A percentile compares a stretch with the other conserved stretches of the same genome.
Evolutionary conservation across 2,329 filamentous ascomycete species (phyloP).

Genomic region (Phialophora expanda): DNA sequence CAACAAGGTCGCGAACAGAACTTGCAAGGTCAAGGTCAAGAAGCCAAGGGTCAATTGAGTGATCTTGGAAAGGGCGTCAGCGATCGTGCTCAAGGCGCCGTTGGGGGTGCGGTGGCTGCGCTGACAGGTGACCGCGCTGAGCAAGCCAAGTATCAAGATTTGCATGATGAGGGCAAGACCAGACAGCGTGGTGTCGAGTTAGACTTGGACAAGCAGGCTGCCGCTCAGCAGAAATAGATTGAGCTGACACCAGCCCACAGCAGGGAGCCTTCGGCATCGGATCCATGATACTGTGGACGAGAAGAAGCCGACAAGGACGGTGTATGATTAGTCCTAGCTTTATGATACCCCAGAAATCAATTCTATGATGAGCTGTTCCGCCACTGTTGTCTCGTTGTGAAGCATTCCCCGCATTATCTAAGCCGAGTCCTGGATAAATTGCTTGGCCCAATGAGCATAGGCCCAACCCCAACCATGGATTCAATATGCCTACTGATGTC

Average conservation of each 20-base stretch:
- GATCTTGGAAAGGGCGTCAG: constrained; percentile 72
- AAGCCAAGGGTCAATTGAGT: constrained; percentile 79
- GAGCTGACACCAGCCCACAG: background rate
- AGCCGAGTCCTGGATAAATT: constrained; percentile 4
- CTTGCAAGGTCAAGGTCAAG: constrained; percentile 75
- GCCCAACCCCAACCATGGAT: constrained; percentile 6
- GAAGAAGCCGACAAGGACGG: background rate
- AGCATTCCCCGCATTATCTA: constrained; percentile 17
- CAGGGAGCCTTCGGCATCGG: background rate
- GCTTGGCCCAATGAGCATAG: constrained; percentile 25
- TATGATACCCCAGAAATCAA: constrained; percentile 27
- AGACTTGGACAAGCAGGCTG: constrained; percentile 75
- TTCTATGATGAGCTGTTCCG: background rate
- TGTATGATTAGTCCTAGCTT: constrained; percentile 24
- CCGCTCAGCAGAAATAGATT: constrained; percentile 29
- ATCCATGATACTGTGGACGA: background rate
- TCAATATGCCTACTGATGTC: background rate
- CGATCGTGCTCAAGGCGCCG: constrained; percentile 70
- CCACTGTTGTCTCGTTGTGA: too few relatives aligned
- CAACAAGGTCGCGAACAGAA: constrained; percentile 78
- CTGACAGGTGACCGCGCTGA: constrained; percentile 72
- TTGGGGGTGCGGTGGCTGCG: constrained; percentile 74
- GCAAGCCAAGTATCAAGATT: constrained; percentile 62
- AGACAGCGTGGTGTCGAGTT: constrained; percentile 80
- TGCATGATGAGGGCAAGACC: constrained; percentile 84